Evolutionary conservation across 495 filamentous ascomycete genomes (phyloP), one percentile per base, ranked within the genome.

Genomic region (Geopyxis carbonaria): DNA sequence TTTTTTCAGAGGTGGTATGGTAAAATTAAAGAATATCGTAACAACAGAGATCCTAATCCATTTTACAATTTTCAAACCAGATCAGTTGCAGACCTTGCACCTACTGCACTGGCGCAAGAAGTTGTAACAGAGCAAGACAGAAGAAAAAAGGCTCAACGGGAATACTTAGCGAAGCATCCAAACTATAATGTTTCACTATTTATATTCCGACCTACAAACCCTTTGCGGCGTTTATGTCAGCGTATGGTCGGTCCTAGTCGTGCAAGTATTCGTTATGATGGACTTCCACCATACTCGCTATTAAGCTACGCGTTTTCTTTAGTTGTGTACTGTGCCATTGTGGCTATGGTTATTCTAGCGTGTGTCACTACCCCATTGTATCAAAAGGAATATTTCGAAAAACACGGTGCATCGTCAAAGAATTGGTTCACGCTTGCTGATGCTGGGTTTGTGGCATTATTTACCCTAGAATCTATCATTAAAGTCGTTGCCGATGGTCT

Each of bases 351-450:
- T 13, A 53, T 95, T 22, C 70, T 99, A 31, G 89, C 89, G 23
- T 95, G 89, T 51, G 64, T 94, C 40, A 93, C 87, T 7, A 99
- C 89, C 2, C 89, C 89, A 1, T 63, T 95, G 13, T 95, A 86
- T 53, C 89, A 95, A 51, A 78, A 77, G 55, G 65, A 81, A 42
- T 83, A 93, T 55, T 87, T 86, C 47, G 40, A 62, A 19, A 58
- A 42, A 2, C 65, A 77, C 53, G 34, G 46, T 1, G 69, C 66
- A 38, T 68, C 64, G 10, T 56, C 66, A 29, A 66, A 65, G 43
- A 86, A 84, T 49, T 99, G 89, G 89, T 99, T 95, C 50, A 75
- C 83, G 6, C 93, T 78, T 63, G 77, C 80, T 5, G 89, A 99
- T 59, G 64, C 87, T 50, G 76, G 80, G 16, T 99, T 99, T 57